Conservation (phyloP, 306 rosid genomes). For the barrel medic (Medicago truncatula) region DNA sequence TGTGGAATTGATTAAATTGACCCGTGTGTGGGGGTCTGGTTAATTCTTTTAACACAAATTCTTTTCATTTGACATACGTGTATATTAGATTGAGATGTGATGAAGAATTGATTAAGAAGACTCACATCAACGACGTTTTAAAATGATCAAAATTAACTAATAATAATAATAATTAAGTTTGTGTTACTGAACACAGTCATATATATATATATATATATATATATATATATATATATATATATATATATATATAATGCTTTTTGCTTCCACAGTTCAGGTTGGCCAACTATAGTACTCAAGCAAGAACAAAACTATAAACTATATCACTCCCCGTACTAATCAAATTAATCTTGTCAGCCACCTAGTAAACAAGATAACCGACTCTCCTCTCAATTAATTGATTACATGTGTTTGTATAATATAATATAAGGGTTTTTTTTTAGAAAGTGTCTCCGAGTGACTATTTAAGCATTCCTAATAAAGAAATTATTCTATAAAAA, state of each 20-base stretch:
- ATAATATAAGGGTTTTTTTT: too few species aligned
- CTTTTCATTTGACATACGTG: background rate
- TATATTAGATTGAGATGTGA: background rate
- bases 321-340: too few species aligned
- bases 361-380: too few species aligned
- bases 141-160: background rate
- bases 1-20: conserved; percentile 18
- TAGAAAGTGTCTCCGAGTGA: too few species aligned
- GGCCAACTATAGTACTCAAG: background rate
- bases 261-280: background rate
- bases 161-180: background rate
- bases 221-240: too few species aligned
- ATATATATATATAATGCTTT: background rate
- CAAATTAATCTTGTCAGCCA: too few species aligned
- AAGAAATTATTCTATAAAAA: too few species aligned
- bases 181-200: background rate
- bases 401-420: too few species aligned
- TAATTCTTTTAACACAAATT: background rate
- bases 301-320: background rate
- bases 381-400: too few species aligned
- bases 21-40: background rate
- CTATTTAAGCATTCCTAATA: too few species aligned
- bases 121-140: background rate
- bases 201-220: too few species aligned
- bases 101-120: background rate